These are phyloP conservation scores for Cryptosporidium canis DNA, from an alignment of 169 alveolate genomes.

Conservation along the genomic window DNA sequence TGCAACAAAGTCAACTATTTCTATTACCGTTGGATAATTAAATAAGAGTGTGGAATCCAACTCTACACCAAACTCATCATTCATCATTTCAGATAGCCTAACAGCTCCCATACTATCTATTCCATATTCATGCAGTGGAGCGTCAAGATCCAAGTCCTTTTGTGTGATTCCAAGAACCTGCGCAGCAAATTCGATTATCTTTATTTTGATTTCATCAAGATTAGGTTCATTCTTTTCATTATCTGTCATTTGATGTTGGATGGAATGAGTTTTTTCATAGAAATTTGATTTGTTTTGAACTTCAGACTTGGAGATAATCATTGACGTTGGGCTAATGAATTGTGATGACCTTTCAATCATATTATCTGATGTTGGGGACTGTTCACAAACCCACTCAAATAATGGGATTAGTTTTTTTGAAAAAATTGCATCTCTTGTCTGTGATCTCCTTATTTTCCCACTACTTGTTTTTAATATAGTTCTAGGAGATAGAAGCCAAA, in stretches of 20 bases:
- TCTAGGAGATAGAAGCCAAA: conserved; percentile 80
- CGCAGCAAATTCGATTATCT: conserved; percentile 61
- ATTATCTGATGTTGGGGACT: conserved; percentile 6
- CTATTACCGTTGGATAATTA: conserved; percentile 80
- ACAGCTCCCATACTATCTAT: conserved; percentile 81
- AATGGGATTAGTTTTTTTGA: conserved; percentile 66
- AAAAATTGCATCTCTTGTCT: conserved; percentile 75
- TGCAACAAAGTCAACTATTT: conserved; percentile 76
- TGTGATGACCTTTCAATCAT: conserved; percentile 54
- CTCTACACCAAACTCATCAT: conserved; percentile 75
- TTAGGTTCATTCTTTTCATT: background rate
- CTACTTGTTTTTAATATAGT: conserved; percentile 79
- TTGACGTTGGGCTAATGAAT: conserved; percentile 60
- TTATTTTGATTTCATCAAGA: conserved; percentile 6
- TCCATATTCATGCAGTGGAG: conserved; percentile 81
- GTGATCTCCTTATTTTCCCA: conserved; percentile 78
- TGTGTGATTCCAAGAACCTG: conserved; percentile 67
- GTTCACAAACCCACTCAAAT: conserved; percentile 72
- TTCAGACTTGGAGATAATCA: conserved; percentile 60
- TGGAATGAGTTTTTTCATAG: background rate
- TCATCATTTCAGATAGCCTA: conserved; percentile 77
- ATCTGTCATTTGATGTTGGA: background rate
- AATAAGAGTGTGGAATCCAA: conserved; percentile 80
- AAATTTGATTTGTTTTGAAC: conserved; percentile 25
- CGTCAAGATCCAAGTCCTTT: conserved; percentile 73